These are phyloP conservation scores for Pyrus hybrid DNA, from an alignment of 331 rosid genomes.

Conservation along the genomic window DNA sequence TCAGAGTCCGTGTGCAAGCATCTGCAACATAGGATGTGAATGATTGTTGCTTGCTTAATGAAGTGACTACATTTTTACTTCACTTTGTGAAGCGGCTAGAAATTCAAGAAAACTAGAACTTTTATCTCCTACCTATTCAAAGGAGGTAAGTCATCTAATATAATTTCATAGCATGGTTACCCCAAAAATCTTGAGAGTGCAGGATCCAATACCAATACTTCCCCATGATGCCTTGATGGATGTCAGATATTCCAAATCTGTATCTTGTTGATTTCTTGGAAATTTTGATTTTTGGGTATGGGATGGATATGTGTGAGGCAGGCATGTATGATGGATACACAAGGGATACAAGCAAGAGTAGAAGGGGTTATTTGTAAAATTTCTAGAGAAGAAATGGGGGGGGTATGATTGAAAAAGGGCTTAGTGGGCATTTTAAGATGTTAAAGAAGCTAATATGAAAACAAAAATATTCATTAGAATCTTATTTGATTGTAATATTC, in stretches of 20 bases:
- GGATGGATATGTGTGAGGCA: not conserved
- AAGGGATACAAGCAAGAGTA: not conserved
- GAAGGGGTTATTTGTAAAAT: not conserved
- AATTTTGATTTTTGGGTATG: not conserved
- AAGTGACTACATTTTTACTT: not conserved
- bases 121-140: not conserved
- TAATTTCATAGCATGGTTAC: not conserved
- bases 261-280: not conserved
- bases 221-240: not conserved
- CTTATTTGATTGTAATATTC: not conserved
- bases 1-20: not conserved
- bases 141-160: not conserved
- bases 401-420: not conserved
- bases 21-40: not conserved
- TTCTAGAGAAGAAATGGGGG: not conserved
- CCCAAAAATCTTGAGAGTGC: not conserved
- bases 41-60: not conserved
- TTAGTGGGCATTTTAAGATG: not conserved
- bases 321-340: not conserved
- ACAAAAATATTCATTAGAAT: not conserved
- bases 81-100: not conserved
- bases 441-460: not conserved
- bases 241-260: not conserved
- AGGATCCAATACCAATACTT: not conserved
- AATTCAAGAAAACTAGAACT: not conserved